Evolutionary conservation across 306 rosid species (phyloP).

Genomic region (Ormosia emarginata): DNA sequence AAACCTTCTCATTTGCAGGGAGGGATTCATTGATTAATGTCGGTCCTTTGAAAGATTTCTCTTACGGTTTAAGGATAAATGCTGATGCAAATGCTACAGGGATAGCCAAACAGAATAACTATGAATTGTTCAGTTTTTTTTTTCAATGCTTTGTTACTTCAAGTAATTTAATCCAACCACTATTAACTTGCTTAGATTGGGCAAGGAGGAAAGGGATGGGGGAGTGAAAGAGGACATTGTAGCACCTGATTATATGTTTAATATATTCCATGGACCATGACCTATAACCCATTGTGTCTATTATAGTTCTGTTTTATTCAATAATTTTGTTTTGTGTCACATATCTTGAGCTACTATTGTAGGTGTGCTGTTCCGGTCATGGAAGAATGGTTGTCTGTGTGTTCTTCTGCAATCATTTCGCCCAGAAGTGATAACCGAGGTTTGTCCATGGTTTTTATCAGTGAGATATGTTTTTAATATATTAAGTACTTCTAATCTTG

Average conservation of each 20-base stretch:
- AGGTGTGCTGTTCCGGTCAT: slow-evolving; percentile 97
- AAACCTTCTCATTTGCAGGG: slow-evolving; percentile 81
- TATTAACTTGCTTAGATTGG: neutral
- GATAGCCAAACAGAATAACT: slow-evolving; percentile 89
- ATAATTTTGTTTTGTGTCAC: neutral
- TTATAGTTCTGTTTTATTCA: slow-evolving; percentile 12
- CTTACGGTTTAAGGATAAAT: slow-evolving; percentile 88
- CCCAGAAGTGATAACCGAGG: slow-evolving; percentile 99
- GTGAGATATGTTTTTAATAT: neutral
- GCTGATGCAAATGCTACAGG: slow-evolving; percentile 94
- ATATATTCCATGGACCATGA: neutral
- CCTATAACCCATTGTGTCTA: neutral
- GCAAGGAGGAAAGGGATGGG: neutral
- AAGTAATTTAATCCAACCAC: neutral
- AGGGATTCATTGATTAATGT: slow-evolving; percentile 91
- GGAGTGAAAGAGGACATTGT: neutral
- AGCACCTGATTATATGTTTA: neutral
- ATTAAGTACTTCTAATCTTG: neutral
- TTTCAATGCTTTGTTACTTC: neutral
- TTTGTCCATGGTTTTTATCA: slow-evolving; percentile 26
- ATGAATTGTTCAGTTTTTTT: slow-evolving; percentile 71
- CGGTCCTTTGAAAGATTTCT: slow-evolving; percentile 94
- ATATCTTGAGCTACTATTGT: slow-evolving; percentile 15
- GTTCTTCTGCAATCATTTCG: slow-evolving; percentile 94
- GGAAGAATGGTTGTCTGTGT: slow-evolving; percentile 84